Evolutionary conservation across 345 rosid genomes (phyloP).

Genomic region (Acer saccharum): DNA sequence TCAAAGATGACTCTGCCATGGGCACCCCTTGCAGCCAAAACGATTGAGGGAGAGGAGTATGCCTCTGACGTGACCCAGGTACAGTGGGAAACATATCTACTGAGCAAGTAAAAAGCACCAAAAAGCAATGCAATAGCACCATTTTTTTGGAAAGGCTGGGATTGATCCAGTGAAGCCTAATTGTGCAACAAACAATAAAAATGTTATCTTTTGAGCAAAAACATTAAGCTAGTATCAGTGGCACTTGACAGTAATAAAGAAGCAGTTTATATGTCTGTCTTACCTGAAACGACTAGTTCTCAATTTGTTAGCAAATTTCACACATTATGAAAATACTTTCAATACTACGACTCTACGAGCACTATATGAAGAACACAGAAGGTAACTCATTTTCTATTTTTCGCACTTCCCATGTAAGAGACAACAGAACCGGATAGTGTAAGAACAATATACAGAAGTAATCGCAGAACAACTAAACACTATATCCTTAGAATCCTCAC

Average conservation of each 20-base stretch:
- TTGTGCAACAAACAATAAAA: slow-evolving; percentile 22
- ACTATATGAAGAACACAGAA: neutral
- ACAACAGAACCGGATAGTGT: neutral
- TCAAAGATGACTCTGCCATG: slow-evolving; percentile 95
- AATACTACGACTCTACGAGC: neutral
- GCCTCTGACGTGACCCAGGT: slow-evolving; percentile 99
- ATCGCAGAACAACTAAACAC: neutral
- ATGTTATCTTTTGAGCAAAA: slow-evolving; percentile 4
- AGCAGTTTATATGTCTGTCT: neutral
- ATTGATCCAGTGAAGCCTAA: slow-evolving; percentile 84
- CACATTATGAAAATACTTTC: neutral
- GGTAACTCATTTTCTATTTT: neutral
- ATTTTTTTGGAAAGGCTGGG: slow-evolving; percentile 92
- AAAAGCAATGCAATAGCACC: slow-evolving; percentile 86
- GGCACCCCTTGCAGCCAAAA: slow-evolving; percentile 98
- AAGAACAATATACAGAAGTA: neutral
- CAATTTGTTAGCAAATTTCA: neutral
- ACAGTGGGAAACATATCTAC: slow-evolving; percentile 88
- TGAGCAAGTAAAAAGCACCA: slow-evolving; percentile 88
- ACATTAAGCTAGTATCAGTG: neutral
- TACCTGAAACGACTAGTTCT: neutral
- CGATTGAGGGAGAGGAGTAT: slow-evolving; percentile 98
- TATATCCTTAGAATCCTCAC: slow-evolving; percentile 40
- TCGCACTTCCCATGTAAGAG: neutral
- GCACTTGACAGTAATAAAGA: neutral